Evolutionary conservation across 495 filamentous ascomycete genomes (phyloP).

Genomic region (Friedmanniomyces endolithicus): DNA sequence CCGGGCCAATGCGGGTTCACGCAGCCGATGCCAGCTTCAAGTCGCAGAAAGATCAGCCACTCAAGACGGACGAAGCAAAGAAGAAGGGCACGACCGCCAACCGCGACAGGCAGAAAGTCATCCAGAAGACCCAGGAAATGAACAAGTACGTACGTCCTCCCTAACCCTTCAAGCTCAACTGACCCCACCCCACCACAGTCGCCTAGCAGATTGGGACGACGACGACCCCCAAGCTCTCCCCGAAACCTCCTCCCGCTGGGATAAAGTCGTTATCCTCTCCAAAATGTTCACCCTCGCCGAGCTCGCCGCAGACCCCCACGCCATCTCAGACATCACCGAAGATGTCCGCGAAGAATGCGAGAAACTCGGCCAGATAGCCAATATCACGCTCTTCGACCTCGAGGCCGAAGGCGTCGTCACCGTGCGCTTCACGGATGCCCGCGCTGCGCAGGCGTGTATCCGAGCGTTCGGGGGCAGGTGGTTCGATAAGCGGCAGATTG

Average conservation of each 20-base stretch:
- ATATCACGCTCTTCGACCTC: conserved; percentile 77
- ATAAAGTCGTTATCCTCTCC: conserved; percentile 75
- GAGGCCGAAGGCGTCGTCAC: conserved; percentile 80
- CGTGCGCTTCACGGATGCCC: conserved; percentile 58
- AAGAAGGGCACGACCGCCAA: conserved; percentile 34
- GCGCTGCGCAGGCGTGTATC: conserved; percentile 63
- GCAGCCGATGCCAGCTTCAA: conserved; percentile 85
- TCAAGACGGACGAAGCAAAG: conserved; percentile 43
- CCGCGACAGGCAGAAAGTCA: conserved; percentile 71
- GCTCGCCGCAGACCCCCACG: conserved; percentile 63
- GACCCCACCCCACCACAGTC: conserved; percentile 35
- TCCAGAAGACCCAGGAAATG: conserved; percentile 74
- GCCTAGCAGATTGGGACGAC: conserved; percentile 77
- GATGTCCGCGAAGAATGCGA: conserved; percentile 83
- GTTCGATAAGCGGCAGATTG: conserved; percentile 61
- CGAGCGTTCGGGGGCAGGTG: conserved; percentile 67
- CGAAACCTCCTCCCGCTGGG: conserved; percentile 49
- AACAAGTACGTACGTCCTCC: conserved; percentile 39
- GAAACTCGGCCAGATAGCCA: conserved; percentile 79
- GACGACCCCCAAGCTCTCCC: conserved; percentile 56
- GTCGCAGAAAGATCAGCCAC: conserved; percentile 30
- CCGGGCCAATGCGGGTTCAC: conserved; percentile 65
- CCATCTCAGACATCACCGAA: conserved; percentile 81
- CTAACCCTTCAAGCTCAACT: background rate
- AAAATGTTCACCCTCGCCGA: conserved; percentile 90